A percentile compares a stretch with the other conserved stretches of the same genome.
phyloP scores from a whole-genome alignment of 257 asterid species.

The Buddleja alternifolia region DNA sequence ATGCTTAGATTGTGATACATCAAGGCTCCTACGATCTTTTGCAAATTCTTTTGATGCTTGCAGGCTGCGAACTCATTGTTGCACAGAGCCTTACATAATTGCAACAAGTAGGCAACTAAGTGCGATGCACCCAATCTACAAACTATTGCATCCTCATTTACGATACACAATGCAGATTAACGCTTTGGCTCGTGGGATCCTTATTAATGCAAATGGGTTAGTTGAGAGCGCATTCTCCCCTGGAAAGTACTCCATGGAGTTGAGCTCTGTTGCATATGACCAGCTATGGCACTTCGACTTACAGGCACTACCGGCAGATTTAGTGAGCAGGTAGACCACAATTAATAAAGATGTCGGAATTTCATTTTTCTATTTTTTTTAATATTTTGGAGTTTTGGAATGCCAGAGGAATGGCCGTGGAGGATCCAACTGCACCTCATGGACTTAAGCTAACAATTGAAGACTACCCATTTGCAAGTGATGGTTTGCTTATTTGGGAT shows the following conservation, averaged over 20 bases:
- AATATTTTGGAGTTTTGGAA: not conserved
- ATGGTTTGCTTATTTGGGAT: slow-evolving; percentile 79
- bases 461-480: slow-evolving; percentile 82
- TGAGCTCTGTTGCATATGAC: slow-evolving; percentile 68
- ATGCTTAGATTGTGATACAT: not conserved
- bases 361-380: not conserved
- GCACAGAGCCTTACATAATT: slow-evolving; percentile 80
- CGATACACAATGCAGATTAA: slow-evolving; percentile 95
- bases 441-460: slow-evolving; percentile 70
- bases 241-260: slow-evolving; percentile 51
- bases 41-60: not conserved
- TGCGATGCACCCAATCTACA: slow-evolving; percentile 74
- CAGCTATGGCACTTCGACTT: slow-evolving; percentile 71
- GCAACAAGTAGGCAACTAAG: slow-evolving; percentile 76
- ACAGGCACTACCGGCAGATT: slow-evolving; percentile 69
- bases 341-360: not conserved
- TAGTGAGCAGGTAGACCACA: slow-evolving; percentile 60
- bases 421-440: slow-evolving; percentile 68
- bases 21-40: too few species aligned
- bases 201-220: slow-evolving; percentile 62
- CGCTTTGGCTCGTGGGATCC: slow-evolving; percentile 64
- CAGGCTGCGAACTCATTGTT: slow-evolving; percentile 80
- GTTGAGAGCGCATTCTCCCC: slow-evolving; percentile 64
- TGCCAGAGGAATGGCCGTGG: slow-evolving; percentile 79
- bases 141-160: slow-evolving; percentile 71